These are phyloP conservation scores for Aspergillus cavernicola DNA, from an alignment of 495 filamentous ascomycete genomes.

Conservation along the genomic window DNA sequence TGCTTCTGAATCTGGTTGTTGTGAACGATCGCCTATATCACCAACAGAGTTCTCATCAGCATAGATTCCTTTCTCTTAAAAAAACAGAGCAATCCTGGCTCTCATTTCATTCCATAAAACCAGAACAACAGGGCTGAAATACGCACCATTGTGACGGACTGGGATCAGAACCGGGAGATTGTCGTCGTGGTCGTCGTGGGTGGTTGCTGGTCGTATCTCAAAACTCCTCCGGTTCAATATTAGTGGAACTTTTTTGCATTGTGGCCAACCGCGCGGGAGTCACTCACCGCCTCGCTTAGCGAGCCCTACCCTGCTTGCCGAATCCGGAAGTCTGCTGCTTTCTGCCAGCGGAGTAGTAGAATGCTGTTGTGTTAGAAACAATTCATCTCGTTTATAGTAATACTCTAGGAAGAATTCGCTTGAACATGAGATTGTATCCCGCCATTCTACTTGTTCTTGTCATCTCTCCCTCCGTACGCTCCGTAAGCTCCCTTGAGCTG, in stretches of 20 bases:
- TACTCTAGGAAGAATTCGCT: too few species aligned
- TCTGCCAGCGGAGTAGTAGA: not conserved
- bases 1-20: conserved; percentile 98
- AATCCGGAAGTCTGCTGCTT: not conserved
- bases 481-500: too few species aligned
- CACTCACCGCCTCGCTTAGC: conserved; percentile 46
- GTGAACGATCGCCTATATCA: conserved; percentile 90
- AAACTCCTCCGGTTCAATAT: conserved; percentile 31
- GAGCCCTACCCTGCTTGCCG: conserved; percentile 41
- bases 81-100: not conserved
- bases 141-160: conserved; percentile 65
- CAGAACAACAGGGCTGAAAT: conserved; percentile 8
- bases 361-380: too few species aligned
- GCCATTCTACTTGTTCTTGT: too few species aligned
- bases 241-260: conserved; percentile 42
- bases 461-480: too few species aligned
- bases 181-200: conserved; percentile 41
- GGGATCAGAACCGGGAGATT: conserved; percentile 54
- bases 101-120: conserved; percentile 8
- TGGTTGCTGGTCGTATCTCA: conserved; percentile 52
- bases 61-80: not conserved
- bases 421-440: too few species aligned
- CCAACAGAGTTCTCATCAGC: conserved; percentile 31
- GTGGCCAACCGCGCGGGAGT: conserved; percentile 39
- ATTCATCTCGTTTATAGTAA: too few species aligned